A percentile compares a stretch with the other conserved stretches of the same genome.
Evolutionary conservation across 805 yeast genomes (phyloP).

Genomic region (Barnettozyma botsteinii): DNA sequence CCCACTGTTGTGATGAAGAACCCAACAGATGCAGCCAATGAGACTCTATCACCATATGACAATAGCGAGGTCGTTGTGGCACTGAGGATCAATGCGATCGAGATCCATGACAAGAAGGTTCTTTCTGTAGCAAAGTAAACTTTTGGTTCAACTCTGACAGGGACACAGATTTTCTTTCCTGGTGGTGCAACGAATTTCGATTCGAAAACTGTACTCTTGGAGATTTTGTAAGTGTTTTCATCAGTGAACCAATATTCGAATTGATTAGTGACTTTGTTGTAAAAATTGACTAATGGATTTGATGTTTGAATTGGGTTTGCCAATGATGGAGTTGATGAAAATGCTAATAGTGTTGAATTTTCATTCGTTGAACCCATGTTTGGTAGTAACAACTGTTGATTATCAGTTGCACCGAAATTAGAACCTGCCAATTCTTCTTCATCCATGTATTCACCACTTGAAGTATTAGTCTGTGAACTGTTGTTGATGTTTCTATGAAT

Average conservation of each 20-base stretch:
- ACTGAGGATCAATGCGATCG: slow-evolving; percentile 81
- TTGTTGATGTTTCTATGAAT: slow-evolving; percentile 20
- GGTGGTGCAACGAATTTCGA: slow-evolving; percentile 64
- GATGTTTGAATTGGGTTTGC: slow-evolving; percentile 11
- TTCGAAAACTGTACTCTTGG: slow-evolving; percentile 60
- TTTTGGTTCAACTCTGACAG: slow-evolving; percentile 95
- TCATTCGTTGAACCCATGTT: slow-evolving; percentile 18
- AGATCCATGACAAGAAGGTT: slow-evolving; percentile 89
- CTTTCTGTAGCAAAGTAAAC: slow-evolving; percentile 98
- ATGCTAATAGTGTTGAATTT: slow-evolving; percentile 27
- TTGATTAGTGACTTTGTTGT: slow-evolving; percentile 18
- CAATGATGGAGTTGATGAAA: slow-evolving; percentile 11
- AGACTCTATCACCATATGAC: slow-evolving; percentile 72
- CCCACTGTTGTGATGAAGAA: slow-evolving; percentile 77
- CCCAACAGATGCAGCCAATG: slow-evolving; percentile 78
- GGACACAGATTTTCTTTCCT: slow-evolving; percentile 86
- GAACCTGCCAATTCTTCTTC: slow-evolving; percentile 57
- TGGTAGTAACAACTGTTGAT: slow-evolving; percentile 9
- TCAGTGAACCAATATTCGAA: slow-evolving; percentile 46
- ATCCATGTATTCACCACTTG: slow-evolving; percentile 55
- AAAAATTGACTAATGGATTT: slow-evolving; percentile 17
- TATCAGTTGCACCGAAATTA: slow-evolving; percentile 36
- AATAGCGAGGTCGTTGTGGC: slow-evolving; percentile 84
- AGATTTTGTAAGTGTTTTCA: slow-evolving; percentile 47
- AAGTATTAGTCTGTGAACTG: slow-evolving; percentile 27